phyloP scores from a whole-genome alignment of 179 eudicot genomes.

The Kewa caespitosa region DNA sequence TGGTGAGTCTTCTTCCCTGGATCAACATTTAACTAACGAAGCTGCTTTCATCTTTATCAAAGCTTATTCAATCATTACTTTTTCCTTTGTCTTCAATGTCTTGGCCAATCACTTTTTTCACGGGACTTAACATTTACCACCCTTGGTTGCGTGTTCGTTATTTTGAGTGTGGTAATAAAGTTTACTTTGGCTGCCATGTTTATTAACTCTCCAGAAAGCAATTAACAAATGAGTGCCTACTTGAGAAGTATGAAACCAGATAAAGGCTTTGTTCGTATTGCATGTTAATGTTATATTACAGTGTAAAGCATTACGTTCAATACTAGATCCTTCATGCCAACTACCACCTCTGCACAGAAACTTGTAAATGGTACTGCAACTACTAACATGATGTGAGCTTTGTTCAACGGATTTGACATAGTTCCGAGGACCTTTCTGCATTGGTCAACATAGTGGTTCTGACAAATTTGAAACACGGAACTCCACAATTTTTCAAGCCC shows the following conservation, averaged over 20 bases:
- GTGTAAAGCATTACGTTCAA: not conserved
- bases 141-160: not conserved
- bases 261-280: not conserved
- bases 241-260: not conserved
- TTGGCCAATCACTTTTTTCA: not conserved
- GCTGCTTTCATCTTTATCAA: not conserved
- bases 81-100: not conserved
- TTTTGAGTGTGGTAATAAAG: not conserved
- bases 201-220: not conserved
- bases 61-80: not conserved
- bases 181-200: not conserved
- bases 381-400: not conserved
- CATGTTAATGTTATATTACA: too few species aligned
- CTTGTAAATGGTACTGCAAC: not conserved
- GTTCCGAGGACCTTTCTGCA: not conserved
- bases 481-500: not conserved
- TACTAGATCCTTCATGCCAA: not conserved
- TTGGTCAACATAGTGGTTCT: too few species aligned
- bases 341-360: not conserved
- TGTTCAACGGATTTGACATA: not conserved
- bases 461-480: too few species aligned
- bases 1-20: slow-evolving; percentile 44
- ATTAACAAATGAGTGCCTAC: not conserved
- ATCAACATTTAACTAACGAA: not conserved
- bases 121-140: not conserved